Percentiles rank a stretch among this genome's conserved stretches.
These are phyloP conservation scores for Aspergillus aculeatinus DNA, from an alignment of 2,329 filamentous ascomycete genomes.

Conservation along the genomic window DNA sequence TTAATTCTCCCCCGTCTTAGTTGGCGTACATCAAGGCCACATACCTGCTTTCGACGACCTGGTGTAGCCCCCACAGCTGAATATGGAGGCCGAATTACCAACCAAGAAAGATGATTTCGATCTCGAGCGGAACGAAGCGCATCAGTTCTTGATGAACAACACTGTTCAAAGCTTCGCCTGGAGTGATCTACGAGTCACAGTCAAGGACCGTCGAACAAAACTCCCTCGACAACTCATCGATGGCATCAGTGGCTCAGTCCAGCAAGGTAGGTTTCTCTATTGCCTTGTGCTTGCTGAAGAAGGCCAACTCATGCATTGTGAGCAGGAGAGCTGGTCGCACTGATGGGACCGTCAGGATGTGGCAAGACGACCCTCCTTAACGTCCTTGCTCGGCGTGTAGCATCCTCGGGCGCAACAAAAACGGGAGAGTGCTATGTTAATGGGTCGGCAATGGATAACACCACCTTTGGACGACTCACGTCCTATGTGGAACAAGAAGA, in stretches of 20 bases:
- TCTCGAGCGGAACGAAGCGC: slow-evolving; percentile 30
- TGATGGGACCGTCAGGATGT: slow-evolving; percentile 74
- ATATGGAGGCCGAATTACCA: not conserved
- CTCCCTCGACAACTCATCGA: slow-evolving; percentile 63
- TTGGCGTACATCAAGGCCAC: not conserved
- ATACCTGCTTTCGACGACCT: not conserved
- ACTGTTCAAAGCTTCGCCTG: slow-evolving; percentile 66
- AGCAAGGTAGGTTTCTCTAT: slow-evolving; percentile 52
- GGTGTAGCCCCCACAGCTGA: not conserved
- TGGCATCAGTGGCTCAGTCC: slow-evolving; percentile 61
- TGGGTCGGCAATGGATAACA: slow-evolving; percentile 53
- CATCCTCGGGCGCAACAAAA: slow-evolving; percentile 54
- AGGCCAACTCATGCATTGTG: not conserved
- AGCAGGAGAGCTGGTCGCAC: slow-evolving; percentile 68
- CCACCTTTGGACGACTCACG: slow-evolving; percentile 63
- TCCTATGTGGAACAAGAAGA: slow-evolving; percentile 88
- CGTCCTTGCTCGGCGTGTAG: slow-evolving; percentile 65
- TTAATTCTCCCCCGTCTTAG: not conserved
- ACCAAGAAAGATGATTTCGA: slow-evolving; percentile 18
- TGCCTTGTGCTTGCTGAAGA: not conserved
- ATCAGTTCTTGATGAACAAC: slow-evolving; percentile 52
- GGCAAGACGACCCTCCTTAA: slow-evolving; percentile 87
- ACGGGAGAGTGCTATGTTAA: slow-evolving; percentile 62
- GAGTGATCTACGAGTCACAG: slow-evolving; percentile 65
- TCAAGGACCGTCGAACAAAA: slow-evolving; percentile 69